These are phyloP conservation scores for Staphylotrichum tortipilum DNA, from an alignment of 495 filamentous ascomycete species.

Conservation along the genomic window DNA sequence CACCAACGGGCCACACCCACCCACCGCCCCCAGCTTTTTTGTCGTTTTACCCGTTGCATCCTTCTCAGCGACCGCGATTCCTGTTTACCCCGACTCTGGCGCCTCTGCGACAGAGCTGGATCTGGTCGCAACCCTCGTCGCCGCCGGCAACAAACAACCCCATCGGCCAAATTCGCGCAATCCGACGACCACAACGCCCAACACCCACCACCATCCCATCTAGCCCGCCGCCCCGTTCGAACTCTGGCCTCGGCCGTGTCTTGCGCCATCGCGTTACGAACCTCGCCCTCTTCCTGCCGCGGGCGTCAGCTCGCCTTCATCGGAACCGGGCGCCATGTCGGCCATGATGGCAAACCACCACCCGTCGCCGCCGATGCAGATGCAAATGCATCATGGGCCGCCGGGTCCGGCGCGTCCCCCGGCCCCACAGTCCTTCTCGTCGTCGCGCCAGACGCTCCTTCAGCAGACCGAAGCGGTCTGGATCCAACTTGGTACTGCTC, in stretches of 20 bases:
- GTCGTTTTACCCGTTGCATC: neutral
- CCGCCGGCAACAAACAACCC: neutral
- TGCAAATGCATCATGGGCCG: conserved; percentile 50
- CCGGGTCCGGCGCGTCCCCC: conserved; percentile 41
- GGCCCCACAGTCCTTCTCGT: conserved; percentile 24
- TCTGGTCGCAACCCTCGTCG: neutral
- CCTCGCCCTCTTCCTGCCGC: neutral
- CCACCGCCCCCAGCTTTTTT: neutral
- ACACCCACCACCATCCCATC: too few relatives aligned
- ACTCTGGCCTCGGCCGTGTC: too few relatives aligned
- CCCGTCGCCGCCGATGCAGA: conserved; percentile 46
- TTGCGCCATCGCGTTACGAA: neutral
- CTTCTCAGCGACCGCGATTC: neutral
- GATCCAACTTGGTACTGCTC: conserved; percentile 73
- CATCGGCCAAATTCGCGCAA: too few relatives aligned
- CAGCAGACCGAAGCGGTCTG: conserved; percentile 77
- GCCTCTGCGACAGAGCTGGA: neutral
- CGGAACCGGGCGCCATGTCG: neutral
- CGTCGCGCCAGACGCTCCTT: conserved; percentile 37
- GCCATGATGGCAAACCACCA: conserved; percentile 46
- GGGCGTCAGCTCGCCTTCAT: neutral
- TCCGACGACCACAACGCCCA: too few relatives aligned
- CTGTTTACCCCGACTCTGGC: neutral
- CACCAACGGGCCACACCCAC: neutral
- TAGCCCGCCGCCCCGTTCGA: too few relatives aligned